Evolutionary conservation across 495 filamentous ascomycete genomes (phyloP).

Genomic region (Peziza echinospora): DNA sequence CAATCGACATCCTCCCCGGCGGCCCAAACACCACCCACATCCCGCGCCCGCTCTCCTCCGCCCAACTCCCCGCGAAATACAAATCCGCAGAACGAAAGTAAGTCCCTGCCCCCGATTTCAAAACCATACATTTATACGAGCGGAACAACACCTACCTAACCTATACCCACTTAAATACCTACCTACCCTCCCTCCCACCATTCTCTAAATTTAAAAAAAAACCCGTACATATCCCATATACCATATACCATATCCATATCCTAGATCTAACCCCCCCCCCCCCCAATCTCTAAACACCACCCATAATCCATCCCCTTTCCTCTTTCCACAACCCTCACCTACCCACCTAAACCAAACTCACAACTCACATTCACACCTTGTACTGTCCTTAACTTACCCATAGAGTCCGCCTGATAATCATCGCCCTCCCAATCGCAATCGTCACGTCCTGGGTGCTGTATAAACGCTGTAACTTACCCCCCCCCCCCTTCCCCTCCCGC

Average conservation of each 20-base stretch:
- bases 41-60: slow-evolving; percentile 25
- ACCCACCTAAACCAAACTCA: not conserved
- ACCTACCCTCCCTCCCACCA: not conserved
- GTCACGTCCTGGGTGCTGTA: slow-evolving; percentile 21
- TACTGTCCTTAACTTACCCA: not conserved
- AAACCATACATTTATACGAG: no score
- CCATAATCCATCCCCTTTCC: no score
- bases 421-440: slow-evolving; percentile 21
- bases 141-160: no score
- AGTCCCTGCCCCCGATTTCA: not conserved
- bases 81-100: slow-evolving; percentile 16
- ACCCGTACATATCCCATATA: no score
- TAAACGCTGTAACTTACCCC: slow-evolving; percentile 17
- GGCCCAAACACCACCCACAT: slow-evolving; percentile 1
- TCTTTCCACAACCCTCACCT: not conserved
- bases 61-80: slow-evolving; percentile 19
- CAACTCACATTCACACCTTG: no score
- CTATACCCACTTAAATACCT: no score
- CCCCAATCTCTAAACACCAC: no score
- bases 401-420: slow-evolving; percentile 18
- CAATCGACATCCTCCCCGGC: not conserved
- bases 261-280: no score
- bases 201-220: no score
- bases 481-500: not conserved
- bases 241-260: no score